Evolutionary conservation across 306 rosid genomes (phyloP).

Genomic region (Vicia sativa): DNA sequence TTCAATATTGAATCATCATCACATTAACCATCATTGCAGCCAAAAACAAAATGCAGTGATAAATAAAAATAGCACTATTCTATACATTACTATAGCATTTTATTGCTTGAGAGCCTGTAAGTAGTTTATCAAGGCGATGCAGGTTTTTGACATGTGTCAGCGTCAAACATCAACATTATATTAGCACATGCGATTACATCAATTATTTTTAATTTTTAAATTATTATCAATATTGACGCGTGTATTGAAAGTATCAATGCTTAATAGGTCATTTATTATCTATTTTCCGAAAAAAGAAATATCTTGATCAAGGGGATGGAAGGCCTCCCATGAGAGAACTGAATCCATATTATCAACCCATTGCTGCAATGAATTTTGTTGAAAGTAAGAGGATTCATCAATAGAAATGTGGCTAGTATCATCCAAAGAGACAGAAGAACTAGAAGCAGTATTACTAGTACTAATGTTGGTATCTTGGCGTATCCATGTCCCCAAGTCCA

Average conservation of each 20-base stretch:
- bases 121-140: not conserved
- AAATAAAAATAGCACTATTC: slow-evolving; percentile 16
- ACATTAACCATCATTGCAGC: slow-evolving; percentile 27
- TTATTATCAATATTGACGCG: not conserved
- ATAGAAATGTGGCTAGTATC: slow-evolving; percentile 56
- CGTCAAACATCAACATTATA: not conserved
- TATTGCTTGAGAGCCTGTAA: slow-evolving; percentile 14
- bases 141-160: not conserved
- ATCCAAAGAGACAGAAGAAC: slow-evolving; percentile 62
- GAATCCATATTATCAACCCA: slow-evolving; percentile 65
- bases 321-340: slow-evolving; percentile 60
- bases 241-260: not conserved
- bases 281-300: slow-evolving; percentile 47
- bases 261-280: not conserved
- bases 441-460: slow-evolving; percentile 43
- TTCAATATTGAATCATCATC: slow-evolving; percentile 30
- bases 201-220: not conserved
- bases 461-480: slow-evolving; percentile 50
- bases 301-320: slow-evolving; percentile 57
- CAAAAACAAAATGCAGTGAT: slow-evolving; percentile 27
- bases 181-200: not conserved
- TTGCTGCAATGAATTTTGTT: slow-evolving; percentile 44
- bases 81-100: slow-evolving; percentile 30
- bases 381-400: slow-evolving; percentile 49
- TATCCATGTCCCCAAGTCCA: slow-evolving; percentile 58